A percentile compares a stretch with the other conserved stretches of the same genome.
Evolutionary conservation across 768 basidiomycete species (phyloP).

Genomic region (Hericium erinaceus): DNA sequence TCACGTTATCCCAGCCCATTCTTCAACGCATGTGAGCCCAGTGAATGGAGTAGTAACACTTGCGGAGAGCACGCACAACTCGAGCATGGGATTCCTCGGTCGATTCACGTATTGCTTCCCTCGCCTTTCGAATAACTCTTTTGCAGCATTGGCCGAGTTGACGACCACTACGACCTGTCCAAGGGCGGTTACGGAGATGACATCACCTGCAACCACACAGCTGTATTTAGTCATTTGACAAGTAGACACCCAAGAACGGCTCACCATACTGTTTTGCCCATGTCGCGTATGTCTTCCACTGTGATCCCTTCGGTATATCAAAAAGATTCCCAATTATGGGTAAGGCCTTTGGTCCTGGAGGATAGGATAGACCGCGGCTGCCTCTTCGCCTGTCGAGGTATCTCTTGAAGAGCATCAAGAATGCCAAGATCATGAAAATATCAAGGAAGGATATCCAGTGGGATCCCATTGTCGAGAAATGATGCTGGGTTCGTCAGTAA

Average conservation of each 20-base stretch:
- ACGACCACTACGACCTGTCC: not conserved
- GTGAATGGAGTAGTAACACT: not conserved
- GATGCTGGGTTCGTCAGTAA: too few species aligned
- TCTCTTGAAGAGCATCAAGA: not conserved
- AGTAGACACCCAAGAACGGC: not conserved
- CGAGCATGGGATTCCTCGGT: not conserved
- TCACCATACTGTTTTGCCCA: slow-evolving; percentile 4
- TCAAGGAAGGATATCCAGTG: too few species aligned
- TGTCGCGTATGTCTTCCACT: slow-evolving; percentile 9
- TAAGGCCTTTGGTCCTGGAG: slow-evolving; percentile 12
- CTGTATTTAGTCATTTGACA: not conserved
- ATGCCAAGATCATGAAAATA: too few species aligned
- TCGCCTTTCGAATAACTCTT: not conserved
- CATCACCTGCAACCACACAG: not conserved
- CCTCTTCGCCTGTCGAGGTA: not conserved
- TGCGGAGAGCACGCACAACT: not conserved
- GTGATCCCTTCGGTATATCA: slow-evolving; percentile 7
- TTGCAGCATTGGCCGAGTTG: not conserved
- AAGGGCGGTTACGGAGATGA: not conserved
- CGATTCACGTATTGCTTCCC: not conserved
- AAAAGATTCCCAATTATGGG: slow-evolving; percentile 11
- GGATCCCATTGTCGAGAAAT: too few species aligned
- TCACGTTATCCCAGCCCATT: not conserved
- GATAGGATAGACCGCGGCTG: not conserved
- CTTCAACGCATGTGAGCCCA: not conserved